Base-by-base conservation (phyloP, 2,329 filamentous ascomycete genomes). In the Ophiognomonia clavigignenti-juglandacearum region DNA sequence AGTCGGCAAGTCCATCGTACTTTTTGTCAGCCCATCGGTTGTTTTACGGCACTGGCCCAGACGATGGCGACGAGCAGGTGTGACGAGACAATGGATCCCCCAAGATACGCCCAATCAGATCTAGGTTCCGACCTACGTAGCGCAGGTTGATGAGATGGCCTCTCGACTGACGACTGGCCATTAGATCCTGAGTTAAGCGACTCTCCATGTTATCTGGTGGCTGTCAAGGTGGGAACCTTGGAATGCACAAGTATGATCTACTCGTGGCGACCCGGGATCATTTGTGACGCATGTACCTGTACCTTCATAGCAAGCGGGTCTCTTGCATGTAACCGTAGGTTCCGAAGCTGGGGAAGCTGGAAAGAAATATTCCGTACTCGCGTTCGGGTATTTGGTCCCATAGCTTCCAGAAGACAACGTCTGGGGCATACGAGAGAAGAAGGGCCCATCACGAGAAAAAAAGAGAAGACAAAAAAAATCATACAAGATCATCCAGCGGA, bases 311-410 rank as follows among this genome's bases (percentile, higher is more conserved):
- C n/a, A 16, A 34, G 18, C 20, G 34, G 34, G 34, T n/a, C n/a
- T 23, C 41, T 26, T 48, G 41, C 41, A 45, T 34, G 18, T 29
- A 10, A 18, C 20, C 23, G 37, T 39, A 14, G 35, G 26, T 23
- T 29, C 18, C 19, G 37, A 32, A 48, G 36, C 36, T 39, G 41
- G 27, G 32, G 16, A 38, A 32, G 13, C 36, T 37, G 11, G 13
- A 35, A 32, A 34, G 41, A 29, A 48, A 42, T 45, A 23, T 43
- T 32, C 23, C 31, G 41, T 19, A 22, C 40, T 20, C 32, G 32
- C n/a, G 10, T 6, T 14, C 10, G 32, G n/a, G 32, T 16, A n/a
- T 16, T 16, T 31, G n/a, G n/a, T 31, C 24, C 18, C 39, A 41
- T 31, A 27, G 19, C 39, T 22, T 27, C 34, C 40, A 36, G 35